A percentile compares a stretch with the other conserved stretches of the same genome.
These are phyloP conservation scores for Tetrahymena elliotti DNA, from an alignment of 73 alveolate genomes.

Conservation along the genomic window DNA sequence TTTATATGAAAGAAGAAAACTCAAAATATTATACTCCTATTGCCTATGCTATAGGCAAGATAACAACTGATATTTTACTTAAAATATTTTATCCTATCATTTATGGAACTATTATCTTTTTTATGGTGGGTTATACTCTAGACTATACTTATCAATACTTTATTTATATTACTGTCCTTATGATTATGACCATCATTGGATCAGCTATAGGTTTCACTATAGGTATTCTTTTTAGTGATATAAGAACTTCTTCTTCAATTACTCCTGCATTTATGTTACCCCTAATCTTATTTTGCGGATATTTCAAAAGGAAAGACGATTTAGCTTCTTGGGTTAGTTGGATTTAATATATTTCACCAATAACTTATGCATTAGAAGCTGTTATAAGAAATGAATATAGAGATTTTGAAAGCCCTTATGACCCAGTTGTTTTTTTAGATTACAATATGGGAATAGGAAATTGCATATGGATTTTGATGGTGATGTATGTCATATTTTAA, in stretches of 20 bases:
- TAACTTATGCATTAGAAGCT: slow-evolving; percentile 55
- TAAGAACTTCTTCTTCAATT: slow-evolving; percentile 43
- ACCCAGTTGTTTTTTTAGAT: neutral
- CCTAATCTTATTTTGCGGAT: slow-evolving; percentile 57
- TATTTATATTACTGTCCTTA: neutral
- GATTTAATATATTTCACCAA: slow-evolving; percentile 63
- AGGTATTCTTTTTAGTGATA: slow-evolving; percentile 42
- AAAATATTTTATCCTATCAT: slow-evolving; percentile 8
- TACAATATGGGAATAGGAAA: neutral
- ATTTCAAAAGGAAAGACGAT: slow-evolving; percentile 38
- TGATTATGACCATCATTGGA: slow-evolving; percentile 12
- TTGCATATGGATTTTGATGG: neutral
- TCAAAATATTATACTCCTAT: slow-evolving; percentile 18
- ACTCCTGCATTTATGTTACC: slow-evolving; percentile 52
- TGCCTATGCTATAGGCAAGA: slow-evolving; percentile 25
- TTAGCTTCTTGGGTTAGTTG: slow-evolving; percentile 53
- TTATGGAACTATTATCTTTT: slow-evolving; percentile 14
- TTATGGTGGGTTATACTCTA: slow-evolving; percentile 23
- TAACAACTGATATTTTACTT: slow-evolving; percentile 17
- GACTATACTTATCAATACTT: slow-evolving; percentile 5
- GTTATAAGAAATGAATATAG: slow-evolving; percentile 48
- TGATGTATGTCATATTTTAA: neutral
- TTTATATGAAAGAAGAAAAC: slow-evolving; percentile 33
- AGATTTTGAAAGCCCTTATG: neutral
- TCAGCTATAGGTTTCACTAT: slow-evolving; percentile 47